Percentiles rank a stretch among this genome's conserved stretches.
phyloP scores from a whole-genome alignment of 306 rosid species.

The Cyamopsis tetragonoloba region DNA sequence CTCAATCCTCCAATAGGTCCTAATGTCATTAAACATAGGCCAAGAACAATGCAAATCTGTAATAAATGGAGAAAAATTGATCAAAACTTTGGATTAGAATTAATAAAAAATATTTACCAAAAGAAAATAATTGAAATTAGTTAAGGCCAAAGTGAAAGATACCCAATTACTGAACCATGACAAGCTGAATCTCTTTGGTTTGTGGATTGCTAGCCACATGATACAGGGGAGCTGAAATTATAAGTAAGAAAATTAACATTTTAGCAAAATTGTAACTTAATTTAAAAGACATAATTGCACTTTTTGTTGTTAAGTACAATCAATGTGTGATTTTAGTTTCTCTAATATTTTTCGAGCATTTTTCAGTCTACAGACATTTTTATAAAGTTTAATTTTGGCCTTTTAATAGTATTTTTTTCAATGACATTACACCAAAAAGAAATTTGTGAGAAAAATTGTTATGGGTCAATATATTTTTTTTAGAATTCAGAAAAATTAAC shows the following conservation, averaged over 20 bases:
- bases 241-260: neutral
- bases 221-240: slow-evolving; percentile 79
- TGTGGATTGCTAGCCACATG: slow-evolving; percentile 75
- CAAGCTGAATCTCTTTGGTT: slow-evolving; percentile 66
- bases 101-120: neutral
- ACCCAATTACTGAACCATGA: slow-evolving; percentile 91
- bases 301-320: too few relatives aligned
- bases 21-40: slow-evolving; percentile 47
- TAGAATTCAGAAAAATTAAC: too few relatives aligned
- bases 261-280: neutral
- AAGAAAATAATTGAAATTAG: neutral
- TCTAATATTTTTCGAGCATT: too few relatives aligned
- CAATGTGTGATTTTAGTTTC: too few relatives aligned
- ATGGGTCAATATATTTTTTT: too few relatives aligned
- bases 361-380: too few relatives aligned
- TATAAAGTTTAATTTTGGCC: too few relatives aligned
- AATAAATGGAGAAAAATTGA: slow-evolving; percentile 5
- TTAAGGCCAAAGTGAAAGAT: neutral
- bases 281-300: neutral
- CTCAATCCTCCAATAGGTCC: slow-evolving; percentile 77
- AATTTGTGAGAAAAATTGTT: too few relatives aligned
- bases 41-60: slow-evolving; percentile 66
- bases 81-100: neutral
- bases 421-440: too few relatives aligned
- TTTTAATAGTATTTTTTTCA: too few relatives aligned